phyloP scores from a whole-genome alignment of 768 basidiomycete genomes.

The Psilocybe cyanescens region DNA sequence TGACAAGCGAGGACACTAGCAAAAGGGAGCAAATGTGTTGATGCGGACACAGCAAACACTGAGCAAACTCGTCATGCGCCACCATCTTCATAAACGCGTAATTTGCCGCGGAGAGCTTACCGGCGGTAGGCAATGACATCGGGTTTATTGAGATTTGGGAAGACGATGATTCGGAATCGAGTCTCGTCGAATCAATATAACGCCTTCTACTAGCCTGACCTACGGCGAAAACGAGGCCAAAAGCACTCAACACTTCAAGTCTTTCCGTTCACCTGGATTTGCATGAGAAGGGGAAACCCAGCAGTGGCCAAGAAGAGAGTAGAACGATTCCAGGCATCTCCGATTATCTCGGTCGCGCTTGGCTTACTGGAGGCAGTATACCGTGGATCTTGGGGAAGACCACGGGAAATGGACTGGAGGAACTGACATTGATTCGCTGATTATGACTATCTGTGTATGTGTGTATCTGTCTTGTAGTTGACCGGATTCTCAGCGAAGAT shows the following conservation, averaged over 20 bases:
- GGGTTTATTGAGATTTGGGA: slow-evolving; percentile 1
- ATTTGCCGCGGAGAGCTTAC: slow-evolving; percentile 10
- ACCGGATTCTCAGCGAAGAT: not conserved
- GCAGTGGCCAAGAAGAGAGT: not conserved
- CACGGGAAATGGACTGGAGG: slow-evolving; percentile 4
- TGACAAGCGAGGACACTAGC: slow-evolving; percentile 15
- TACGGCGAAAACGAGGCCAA: not conserved
- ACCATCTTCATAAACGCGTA: slow-evolving; percentile 13
- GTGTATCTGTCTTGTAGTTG: not conserved
- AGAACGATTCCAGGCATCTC: not conserved
- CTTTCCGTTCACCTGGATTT: not conserved
- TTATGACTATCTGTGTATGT: not conserved
- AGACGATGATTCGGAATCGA: slow-evolving; percentile 1
- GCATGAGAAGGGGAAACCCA: not conserved
- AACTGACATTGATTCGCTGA: not conserved
- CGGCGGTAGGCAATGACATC: slow-evolving; percentile 14
- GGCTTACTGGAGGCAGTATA: not conserved
- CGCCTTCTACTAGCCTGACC: not conserved
- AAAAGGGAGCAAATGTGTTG: not conserved
- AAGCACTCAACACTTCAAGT: not conserved
- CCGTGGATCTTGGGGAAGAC: slow-evolving; percentile 6
- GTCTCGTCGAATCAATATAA: not conserved
- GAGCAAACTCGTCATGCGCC: slow-evolving; percentile 15
- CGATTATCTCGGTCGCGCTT: slow-evolving; percentile 3
- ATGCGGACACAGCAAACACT: slow-evolving; percentile 8